Conservation (phyloP, 306 rosid species). For the Dalbergia cultrata region DNA sequence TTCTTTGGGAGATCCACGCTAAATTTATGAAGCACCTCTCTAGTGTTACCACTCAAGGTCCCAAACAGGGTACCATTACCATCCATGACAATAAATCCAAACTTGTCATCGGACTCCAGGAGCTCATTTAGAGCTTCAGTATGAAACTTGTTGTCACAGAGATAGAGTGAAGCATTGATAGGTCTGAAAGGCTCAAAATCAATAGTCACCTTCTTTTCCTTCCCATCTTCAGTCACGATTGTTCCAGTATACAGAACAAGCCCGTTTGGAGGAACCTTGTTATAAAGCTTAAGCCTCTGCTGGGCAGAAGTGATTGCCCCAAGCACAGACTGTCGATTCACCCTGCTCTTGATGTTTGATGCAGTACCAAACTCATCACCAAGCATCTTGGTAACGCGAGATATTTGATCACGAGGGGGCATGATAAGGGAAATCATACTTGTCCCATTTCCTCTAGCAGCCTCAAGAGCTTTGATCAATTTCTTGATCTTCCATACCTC, state of each 20-base stretch:
- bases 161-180: slow-evolving; percentile 88
- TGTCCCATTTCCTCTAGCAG: slow-evolving; percentile 93
- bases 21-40: slow-evolving; percentile 90
- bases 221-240: slow-evolving; percentile 87
- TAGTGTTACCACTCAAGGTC: slow-evolving; percentile 86
- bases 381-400: slow-evolving; percentile 94
- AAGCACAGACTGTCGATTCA: slow-evolving; percentile 87
- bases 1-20: slow-evolving; percentile 95
- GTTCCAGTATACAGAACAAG: slow-evolving; percentile 90
- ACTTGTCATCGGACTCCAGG: slow-evolving; percentile 87
- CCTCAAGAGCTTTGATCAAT: slow-evolving; percentile 87
- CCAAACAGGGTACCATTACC: slow-evolving; percentile 93
- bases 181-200: slow-evolving; percentile 94
- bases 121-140: slow-evolving; percentile 88
- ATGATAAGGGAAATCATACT: slow-evolving; percentile 95
- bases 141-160: slow-evolving; percentile 91
- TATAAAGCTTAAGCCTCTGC: slow-evolving; percentile 87
- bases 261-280: slow-evolving; percentile 89
- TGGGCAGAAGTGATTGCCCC: slow-evolving; percentile 94
- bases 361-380: slow-evolving; percentile 97
- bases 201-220: slow-evolving; percentile 88
- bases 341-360: slow-evolving; percentile 90
- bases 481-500: slow-evolving; percentile 95
- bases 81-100: slow-evolving; percentile 92
- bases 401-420: slow-evolving; percentile 92